These are phyloP conservation scores for Rachicladosporium sp. DNA, from an alignment of 2,329 filamentous ascomycete genomes.

Conservation along the genomic window DNA sequence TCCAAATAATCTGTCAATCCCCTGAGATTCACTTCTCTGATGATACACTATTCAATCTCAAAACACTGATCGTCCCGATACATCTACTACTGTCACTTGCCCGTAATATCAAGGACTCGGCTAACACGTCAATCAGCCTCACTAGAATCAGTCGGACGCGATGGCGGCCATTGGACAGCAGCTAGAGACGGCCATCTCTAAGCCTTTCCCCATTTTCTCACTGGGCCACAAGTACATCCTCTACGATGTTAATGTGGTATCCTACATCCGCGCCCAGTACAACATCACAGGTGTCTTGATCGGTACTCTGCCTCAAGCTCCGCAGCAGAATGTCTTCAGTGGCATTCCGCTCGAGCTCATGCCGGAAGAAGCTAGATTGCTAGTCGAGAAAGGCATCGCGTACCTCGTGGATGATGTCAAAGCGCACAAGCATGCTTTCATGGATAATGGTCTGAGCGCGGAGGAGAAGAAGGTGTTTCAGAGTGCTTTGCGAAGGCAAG, in stretches of 20 bases:
- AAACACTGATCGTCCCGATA: no score
- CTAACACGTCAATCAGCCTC: no score
- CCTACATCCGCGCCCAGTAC: conserved; percentile 64
- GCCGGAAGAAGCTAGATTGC: conserved; percentile 73
- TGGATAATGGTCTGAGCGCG: conserved; percentile 35
- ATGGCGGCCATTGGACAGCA: conserved; percentile 8
- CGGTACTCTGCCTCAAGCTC: conserved; percentile 80
- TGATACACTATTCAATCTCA: no score
- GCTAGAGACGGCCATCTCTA: conserved; percentile 26
- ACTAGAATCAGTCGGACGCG: no score
- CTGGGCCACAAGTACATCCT: conserved; percentile 74
- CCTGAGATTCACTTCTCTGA: conserved; percentile 40
- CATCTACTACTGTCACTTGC: no score
- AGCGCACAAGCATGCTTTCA: conserved; percentile 55
- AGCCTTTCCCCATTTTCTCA: conserved; percentile 66
- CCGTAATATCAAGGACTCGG: no score
- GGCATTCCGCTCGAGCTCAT: conserved; percentile 81
- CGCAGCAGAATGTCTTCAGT: conserved; percentile 89
- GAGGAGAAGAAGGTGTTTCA: conserved; percentile 52
- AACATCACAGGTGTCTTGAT: conserved; percentile 77
- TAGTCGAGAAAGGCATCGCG: conserved; percentile 65
- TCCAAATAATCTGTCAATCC: conserved; percentile 62
- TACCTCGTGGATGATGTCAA: conserved; percentile 69
- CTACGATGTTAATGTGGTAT: conserved; percentile 73
- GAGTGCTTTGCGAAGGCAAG: conserved; percentile 41